Evolutionary conservation across 768 basidiomycete species (phyloP).

Genomic region (Leccinum fibrillosum): DNA sequence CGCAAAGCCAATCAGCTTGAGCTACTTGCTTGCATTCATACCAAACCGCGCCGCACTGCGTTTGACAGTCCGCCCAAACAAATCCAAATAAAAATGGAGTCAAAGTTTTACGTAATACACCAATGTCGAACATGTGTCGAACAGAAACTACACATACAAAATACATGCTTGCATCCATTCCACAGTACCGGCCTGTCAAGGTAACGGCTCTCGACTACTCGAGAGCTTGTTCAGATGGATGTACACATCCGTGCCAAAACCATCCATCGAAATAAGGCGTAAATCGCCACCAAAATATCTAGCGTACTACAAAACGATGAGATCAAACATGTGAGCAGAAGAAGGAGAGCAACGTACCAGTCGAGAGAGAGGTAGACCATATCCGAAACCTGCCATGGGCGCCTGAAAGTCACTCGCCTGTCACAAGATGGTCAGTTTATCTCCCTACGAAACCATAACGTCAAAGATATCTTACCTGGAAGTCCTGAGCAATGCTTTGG

Average conservation of each 20-base stretch:
- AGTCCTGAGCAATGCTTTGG: slow-evolving; percentile 71
- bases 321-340: background rate
- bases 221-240: slow-evolving; percentile 86
- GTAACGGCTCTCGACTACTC: slow-evolving; percentile 79
- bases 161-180: background rate
- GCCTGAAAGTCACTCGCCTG: slow-evolving; percentile 88
- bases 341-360: slow-evolving; percentile 50
- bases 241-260: slow-evolving; percentile 90
- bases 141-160: background rate
- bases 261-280: slow-evolving; percentile 94
- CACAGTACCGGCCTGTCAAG: slow-evolving; percentile 18
- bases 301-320: slow-evolving; percentile 58
- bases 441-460: background rate
- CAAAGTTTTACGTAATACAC: background rate
- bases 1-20: slow-evolving; percentile 24
- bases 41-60: slow-evolving; percentile 6
- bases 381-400: slow-evolving; percentile 97
- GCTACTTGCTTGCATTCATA: slow-evolving; percentile 12
- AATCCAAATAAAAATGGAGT: slow-evolving; percentile 12
- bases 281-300: slow-evolving; percentile 93
- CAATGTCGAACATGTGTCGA: too few species aligned
- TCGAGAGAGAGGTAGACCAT: slow-evolving; percentile 88
- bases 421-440: background rate
- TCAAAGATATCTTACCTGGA: slow-evolving; percentile 33
- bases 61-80: slow-evolving; percentile 11